Percentiles rank a stretch among this genome's conserved stretches.
Conservation (phyloP, 768 basidiomycete genomes). For the Trametopsis cervina region DNA sequence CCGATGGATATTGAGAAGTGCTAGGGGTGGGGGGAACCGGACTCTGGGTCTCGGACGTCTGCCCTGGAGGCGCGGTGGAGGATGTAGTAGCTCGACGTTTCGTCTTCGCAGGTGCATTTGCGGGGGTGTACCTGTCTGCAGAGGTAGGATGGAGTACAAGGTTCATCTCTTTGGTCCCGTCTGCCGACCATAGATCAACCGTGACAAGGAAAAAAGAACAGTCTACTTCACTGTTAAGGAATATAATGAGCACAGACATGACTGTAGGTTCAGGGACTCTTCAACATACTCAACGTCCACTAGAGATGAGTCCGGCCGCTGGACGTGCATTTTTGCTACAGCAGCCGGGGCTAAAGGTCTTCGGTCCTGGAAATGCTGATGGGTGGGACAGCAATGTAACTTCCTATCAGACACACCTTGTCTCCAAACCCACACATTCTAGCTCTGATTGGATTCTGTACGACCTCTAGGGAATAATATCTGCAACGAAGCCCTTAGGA, state of each 20-base stretch:
- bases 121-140: slow-evolving; percentile 63
- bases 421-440: slow-evolving; percentile 97
- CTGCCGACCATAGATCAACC: slow-evolving; percentile 88
- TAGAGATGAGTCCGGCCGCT: slow-evolving; percentile 55
- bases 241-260: not conserved
- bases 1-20: slow-evolving; percentile 20
- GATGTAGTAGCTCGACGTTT: slow-evolving; percentile 20
- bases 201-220: slow-evolving; percentile 85
- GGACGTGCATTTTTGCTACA: slow-evolving; percentile 76
- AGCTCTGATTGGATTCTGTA: slow-evolving; percentile 85
- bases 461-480: slow-evolving; percentile 76
- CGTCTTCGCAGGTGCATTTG: slow-evolving; percentile 25
- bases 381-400: not conserved
- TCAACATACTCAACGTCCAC: slow-evolving; percentile 70
- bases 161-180: slow-evolving; percentile 80
- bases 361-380: slow-evolving; percentile 58
- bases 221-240: slow-evolving; percentile 62
- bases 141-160: slow-evolving; percentile 84
- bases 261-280: not conserved
- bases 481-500: slow-evolving; percentile 29
- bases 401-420: slow-evolving; percentile 49
- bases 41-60: slow-evolving; percentile 16
- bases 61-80: slow-evolving; percentile 12
- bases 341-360: slow-evolving; percentile 89
- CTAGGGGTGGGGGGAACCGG: slow-evolving; percentile 15